Percentiles rank a stretch among this genome's conserved stretches.
Evolutionary conservation across 2,329 filamentous ascomycete genomes (phyloP).

Genomic region (Cercospora brassicicola): DNA sequence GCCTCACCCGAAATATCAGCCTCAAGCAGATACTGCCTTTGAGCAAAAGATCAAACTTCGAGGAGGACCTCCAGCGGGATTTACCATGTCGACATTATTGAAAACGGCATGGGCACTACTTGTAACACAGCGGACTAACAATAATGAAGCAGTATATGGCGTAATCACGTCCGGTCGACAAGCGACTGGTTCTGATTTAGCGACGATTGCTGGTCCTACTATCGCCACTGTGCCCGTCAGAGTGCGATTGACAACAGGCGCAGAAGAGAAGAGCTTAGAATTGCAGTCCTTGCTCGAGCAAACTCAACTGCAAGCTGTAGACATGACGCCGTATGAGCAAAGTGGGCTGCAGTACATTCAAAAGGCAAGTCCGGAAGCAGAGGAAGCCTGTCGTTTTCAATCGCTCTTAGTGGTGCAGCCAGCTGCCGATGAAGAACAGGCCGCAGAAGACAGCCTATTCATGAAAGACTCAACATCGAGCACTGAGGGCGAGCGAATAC

Average conservation of each 20-base stretch:
- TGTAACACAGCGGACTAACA: neutral
- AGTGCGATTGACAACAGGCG: neutral
- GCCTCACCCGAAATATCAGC: neutral
- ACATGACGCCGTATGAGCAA: conserved; percentile 21
- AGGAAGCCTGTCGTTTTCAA: conserved; percentile 55
- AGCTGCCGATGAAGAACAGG: neutral
- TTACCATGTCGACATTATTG: neutral
- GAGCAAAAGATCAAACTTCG: neutral
- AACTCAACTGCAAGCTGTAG: neutral
- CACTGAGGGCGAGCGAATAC: neutral
- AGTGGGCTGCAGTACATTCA: conserved; percentile 9
- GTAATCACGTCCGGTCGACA: neutral
- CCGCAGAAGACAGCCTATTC: neutral
- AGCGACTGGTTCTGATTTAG: neutral
- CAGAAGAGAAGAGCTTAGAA: neutral
- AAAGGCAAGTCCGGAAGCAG: neutral
- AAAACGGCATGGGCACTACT: neutral
- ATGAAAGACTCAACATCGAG: neutral
- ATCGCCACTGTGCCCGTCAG: neutral
- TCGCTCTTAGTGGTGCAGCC: conserved; percentile 53
- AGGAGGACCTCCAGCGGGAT: neutral
- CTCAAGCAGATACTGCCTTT: neutral
- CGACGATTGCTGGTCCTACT: neutral
- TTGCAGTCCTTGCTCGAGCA: neutral
- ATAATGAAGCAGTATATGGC: neutral